Conservation (phyloP, 2,329 filamentous ascomycete species). For the Didymella glomerata region DNA sequence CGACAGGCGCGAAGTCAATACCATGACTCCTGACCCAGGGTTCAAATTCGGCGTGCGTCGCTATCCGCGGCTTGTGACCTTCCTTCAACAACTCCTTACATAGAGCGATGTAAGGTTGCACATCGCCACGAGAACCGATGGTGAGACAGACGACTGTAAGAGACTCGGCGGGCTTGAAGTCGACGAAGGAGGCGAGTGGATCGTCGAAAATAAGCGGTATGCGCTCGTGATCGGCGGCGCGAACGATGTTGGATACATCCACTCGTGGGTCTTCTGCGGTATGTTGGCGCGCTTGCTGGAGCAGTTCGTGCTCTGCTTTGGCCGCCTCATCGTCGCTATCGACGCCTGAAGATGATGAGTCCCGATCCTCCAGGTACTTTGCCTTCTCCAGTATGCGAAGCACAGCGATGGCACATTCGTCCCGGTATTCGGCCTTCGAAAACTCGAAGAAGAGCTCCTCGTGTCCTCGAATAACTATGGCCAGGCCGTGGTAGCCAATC, state of each 20-base stretch:
- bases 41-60: constrained; percentile 90
- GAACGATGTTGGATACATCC: constrained; percentile 41
- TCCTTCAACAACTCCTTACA: constrained; percentile 90
- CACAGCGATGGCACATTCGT: constrained; percentile 87
- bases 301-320: constrained; percentile 79
- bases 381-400: constrained; percentile 78
- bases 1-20: constrained; percentile 88
- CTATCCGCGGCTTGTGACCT: constrained; percentile 85
- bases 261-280: constrained; percentile 29
- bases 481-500: constrained; percentile 87
- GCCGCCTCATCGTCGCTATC: constrained; percentile 76
- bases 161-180: constrained; percentile 84
- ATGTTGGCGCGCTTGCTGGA: constrained; percentile 74
- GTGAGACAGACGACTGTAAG: constrained; percentile 91
- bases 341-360: constrained; percentile 72
- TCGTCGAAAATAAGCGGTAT: constrained; percentile 90
- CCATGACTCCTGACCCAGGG: constrained; percentile 91
- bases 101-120: constrained; percentile 96
- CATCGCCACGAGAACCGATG: constrained; percentile 93
- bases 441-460: constrained; percentile 99
- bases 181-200: constrained; percentile 82
- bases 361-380: constrained; percentile 74
- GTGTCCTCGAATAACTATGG: constrained; percentile 90
- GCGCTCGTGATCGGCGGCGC: constrained; percentile 58
- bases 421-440: constrained; percentile 75